Evolutionary conservation across 1,284 basidiomycete genomes (phyloP), one percentile per base, ranked within the genome.

Genomic region (Heterobasidion parviporum): DNA sequence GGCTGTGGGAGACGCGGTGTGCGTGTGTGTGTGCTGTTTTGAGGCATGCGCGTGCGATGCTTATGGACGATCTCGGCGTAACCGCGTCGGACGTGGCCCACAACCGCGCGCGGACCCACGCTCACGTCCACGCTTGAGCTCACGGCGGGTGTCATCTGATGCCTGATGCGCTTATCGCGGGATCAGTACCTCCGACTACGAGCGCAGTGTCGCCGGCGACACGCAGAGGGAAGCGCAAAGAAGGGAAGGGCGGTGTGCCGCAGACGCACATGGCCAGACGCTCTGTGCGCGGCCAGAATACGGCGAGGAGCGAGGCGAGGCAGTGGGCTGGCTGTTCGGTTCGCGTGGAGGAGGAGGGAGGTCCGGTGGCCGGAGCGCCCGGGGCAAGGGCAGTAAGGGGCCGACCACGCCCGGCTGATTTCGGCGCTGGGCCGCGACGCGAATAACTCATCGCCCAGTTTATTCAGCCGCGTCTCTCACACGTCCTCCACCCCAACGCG

Each of bases 391-490:
- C 55, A 26, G 38, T 41, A n/a, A 41, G 38, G 10, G 38, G 38
- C 38, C n/a, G 10, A 41, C 4, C 26, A 41, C 2, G 46, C 47
- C 58, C 59, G 58, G 53, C 38, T n/a, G 38, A 6, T n/a, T n/a
- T 41, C 10, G n/a, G 38, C 26, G 41, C 16, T 33, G 50, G 53
- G 52, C 55, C 55, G 57, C 58, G 59, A 60, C 59, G 59, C 59
- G 59, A 61, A 59, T 58, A 57, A 60, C 53, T 53, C 56, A 57
- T 53, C 46, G 33, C 46, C 41, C 54, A 45, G 32, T 57, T 50
- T 50, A 41, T 48, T 50, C 52, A 56, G 54, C 55, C 50, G 59
- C 57, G 56, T 59, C 58, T 57, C 59, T 58, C 59, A 60, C 59
- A 60, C 59, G 53, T 45, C 59, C 53, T 52, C 50, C 54, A 56